Base-by-base conservation (phyloP, 441 rosid species). In the Pelargonium australe region DNA sequence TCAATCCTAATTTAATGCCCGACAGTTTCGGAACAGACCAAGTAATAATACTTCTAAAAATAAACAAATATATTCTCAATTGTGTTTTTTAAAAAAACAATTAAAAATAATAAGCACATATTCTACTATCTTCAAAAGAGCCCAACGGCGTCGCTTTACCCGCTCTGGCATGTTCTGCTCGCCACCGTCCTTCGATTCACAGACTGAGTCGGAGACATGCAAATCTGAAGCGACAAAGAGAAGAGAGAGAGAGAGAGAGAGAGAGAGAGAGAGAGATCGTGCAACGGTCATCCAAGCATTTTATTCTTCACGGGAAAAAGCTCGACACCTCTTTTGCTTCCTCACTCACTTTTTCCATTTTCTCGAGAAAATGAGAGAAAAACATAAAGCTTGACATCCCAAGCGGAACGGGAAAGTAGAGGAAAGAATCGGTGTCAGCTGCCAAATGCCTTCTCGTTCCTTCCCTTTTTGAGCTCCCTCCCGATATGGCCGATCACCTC, bases 401-500 rank as follows among this genome's bases (percentile, higher is more conserved):
- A 43, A 16, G 5, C 37, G 43, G 11, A 43, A 41, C 12, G 62
- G 7, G 8, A 34, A 68, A 66, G 62, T 25, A 20, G 63, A 60
- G 47, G 58, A 43, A 31, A 6, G 64, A 19, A 66, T 45, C 73
- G 31, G 16, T 9, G 44, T 10, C 64, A 73, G 82, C 80, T 81
- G 68, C 74, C 79, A 70, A 64, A 85, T 85, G 91, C 82, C 71
- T 76, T 78, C 76, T 65, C 62, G 69, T 70, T 69, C 41, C 23
- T 37, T 44, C 61, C 23, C 72, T 28, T 58, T 81, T 72, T 79
- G 73, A 77, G 75, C 68, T 49, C 73, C 58, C 53, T 23, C 67
- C 75, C 75, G 73, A 78, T 41, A 86, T 86, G 93, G 89, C 83
- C 63, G 93, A 86, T 61, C 87, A 85, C 80, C 80, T 77, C 76